phyloP scores from a whole-genome alignment of 352 stramenopile genomes.

The Phytopythium aichiense region DNA sequence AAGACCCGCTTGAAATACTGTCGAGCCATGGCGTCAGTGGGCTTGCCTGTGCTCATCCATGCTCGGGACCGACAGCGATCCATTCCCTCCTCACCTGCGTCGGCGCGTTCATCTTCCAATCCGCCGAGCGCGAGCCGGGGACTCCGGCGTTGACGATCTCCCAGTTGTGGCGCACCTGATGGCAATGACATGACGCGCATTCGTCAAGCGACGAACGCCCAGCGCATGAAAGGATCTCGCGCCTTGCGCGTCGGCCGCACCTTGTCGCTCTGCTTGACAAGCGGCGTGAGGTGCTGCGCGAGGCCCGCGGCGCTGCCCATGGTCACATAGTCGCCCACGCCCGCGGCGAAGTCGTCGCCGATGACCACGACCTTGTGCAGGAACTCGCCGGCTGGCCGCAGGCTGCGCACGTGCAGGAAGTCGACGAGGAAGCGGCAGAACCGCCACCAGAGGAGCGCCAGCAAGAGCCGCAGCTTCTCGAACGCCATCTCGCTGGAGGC shows the following conservation, averaged over 20 bases:
- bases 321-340: slow-evolving; percentile 73
- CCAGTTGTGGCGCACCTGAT: slow-evolving; percentile 74
- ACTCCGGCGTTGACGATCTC: slow-evolving; percentile 77
- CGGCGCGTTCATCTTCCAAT: slow-evolving; percentile 62
- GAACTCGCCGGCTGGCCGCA: slow-evolving; percentile 57
- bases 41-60: not conserved
- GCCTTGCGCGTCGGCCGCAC: slow-evolving; percentile 12
- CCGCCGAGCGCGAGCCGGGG: slow-evolving; percentile 45
- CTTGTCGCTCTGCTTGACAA: slow-evolving; percentile 55
- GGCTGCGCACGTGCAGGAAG: slow-evolving; percentile 32
- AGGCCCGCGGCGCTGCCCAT: slow-evolving; percentile 42
- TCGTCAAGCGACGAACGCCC: slow-evolving; percentile 6
- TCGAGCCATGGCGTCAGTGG: not conserved
- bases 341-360: slow-evolving; percentile 80
- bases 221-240: not conserved
- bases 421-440: slow-evolving; percentile 52
- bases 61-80: not conserved
- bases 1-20: slow-evolving; percentile 75
- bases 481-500: slow-evolving; percentile 16
- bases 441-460: slow-evolving; percentile 67
- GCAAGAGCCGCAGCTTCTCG: slow-evolving; percentile 38
- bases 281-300: slow-evolving; percentile 45
- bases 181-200: not conserved
- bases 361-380: slow-evolving; percentile 84
- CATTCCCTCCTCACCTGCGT: slow-evolving; percentile 37